A percentile compares a stretch with the other conserved stretches of the same genome.
Conservation (phyloP, 2,329 filamentous ascomycete species). For the Microsporum audouinii region DNA sequence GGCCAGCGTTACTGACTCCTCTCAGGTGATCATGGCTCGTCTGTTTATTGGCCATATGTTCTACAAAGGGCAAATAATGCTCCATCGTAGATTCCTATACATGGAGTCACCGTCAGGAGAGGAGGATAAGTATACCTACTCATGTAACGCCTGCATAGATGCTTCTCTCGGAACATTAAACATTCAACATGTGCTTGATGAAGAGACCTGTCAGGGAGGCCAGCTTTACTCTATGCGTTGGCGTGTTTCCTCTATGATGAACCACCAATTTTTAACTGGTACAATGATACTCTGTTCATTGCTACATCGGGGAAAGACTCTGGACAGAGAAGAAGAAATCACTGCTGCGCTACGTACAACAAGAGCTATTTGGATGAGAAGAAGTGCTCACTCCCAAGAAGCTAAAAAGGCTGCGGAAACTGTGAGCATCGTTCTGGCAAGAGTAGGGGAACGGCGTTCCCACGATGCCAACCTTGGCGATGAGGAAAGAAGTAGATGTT, state of each 20-base stretch:
- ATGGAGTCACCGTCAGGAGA: constrained; percentile 4
- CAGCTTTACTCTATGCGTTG: constrained; percentile 43
- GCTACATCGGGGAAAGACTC: constrained; percentile 8
- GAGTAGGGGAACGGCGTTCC: not conserved
- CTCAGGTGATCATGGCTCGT: constrained; percentile 17
- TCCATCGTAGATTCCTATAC: constrained; percentile 16
- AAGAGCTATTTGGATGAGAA: not conserved
- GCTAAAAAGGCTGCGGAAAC: not conserved
- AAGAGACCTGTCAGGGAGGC: constrained; percentile 42
- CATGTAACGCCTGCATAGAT: constrained; percentile 35
- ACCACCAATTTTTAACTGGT: constrained; percentile 51
- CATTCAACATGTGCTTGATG: constrained; percentile 39
- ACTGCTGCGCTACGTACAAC: constrained; percentile 8
- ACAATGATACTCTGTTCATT: constrained; percentile 44
- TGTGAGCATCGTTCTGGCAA: not conserved
- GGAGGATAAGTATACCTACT: constrained; percentile 19
- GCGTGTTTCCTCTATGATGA: constrained; percentile 46
- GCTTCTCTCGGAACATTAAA: constrained; percentile 38
- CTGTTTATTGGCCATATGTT: constrained; percentile 17
- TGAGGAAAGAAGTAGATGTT: not conserved
- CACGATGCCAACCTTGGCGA: not conserved
- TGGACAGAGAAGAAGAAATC: constrained; percentile 14
- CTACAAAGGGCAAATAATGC: constrained; percentile 18
- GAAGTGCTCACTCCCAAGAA: not conserved
- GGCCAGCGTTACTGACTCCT: constrained; percentile 15